phyloP scores from a whole-genome alignment of 1,284 basidiomycete genomes.

The Ustilago esculenta region DNA sequence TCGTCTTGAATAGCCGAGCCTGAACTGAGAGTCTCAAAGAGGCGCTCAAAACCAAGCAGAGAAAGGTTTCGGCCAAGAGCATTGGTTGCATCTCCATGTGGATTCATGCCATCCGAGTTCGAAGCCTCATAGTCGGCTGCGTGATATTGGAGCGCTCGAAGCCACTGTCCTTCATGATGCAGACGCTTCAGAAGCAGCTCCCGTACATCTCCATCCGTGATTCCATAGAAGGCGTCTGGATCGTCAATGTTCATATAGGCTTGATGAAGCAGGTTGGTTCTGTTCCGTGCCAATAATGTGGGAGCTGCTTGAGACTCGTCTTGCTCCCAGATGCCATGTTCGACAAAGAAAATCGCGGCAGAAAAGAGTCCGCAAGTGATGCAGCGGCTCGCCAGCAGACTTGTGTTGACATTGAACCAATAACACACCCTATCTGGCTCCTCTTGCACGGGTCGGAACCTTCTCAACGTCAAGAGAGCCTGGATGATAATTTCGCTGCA shows the following conservation, averaged over 20 bases:
- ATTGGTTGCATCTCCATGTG: neutral
- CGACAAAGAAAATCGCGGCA: conserved; percentile 87
- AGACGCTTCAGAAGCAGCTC: conserved; percentile 83
- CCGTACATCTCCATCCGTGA: conserved; percentile 78
- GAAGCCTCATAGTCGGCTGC: conserved; percentile 78
- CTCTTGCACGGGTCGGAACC: conserved; percentile 70
- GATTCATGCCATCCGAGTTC: neutral
- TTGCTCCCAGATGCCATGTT: conserved; percentile 76
- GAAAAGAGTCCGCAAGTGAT: conserved; percentile 83
- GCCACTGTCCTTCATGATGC: conserved; percentile 91
- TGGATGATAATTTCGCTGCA: conserved; percentile 78
- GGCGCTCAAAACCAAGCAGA: conserved; percentile 83
- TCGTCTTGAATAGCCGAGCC: neutral
- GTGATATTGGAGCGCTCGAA: conserved; percentile 87
- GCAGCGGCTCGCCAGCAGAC: conserved; percentile 78
- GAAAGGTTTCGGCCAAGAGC: conserved; percentile 71
- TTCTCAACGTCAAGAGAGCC: conserved; percentile 81
- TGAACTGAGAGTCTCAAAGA: conserved; percentile 72
- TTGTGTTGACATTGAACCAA: conserved; percentile 84
- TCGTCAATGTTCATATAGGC: conserved; percentile 96
- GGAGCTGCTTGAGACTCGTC: conserved; percentile 38
- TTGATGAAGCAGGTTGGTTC: conserved; percentile 75
- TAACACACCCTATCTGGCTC: conserved; percentile 73
- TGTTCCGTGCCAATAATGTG: neutral
- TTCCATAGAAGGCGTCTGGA: conserved; percentile 96